Evolutionary conservation across 2,329 filamentous ascomycete genomes (phyloP), one percentile per base, ranked within the genome.

Genomic region (Gnomoniopsis smithogilvyi): DNA sequence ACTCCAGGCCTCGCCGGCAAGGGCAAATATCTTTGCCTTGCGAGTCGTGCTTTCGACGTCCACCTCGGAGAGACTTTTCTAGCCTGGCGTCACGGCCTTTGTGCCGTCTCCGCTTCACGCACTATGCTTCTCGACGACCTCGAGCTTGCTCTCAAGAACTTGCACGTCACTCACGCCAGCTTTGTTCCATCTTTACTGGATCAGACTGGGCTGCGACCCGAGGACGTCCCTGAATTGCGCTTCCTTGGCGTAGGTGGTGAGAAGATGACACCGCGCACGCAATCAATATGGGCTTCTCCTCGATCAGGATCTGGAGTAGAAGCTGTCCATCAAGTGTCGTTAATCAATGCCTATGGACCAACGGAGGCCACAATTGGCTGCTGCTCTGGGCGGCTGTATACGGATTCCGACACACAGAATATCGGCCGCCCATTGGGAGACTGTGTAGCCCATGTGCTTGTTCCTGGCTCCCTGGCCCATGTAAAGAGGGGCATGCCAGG

Each of bases 401-500:
- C 70, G 19, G 63, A 64, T 11, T 74, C 69, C 2, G 77, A 77
- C 3, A 58, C 60, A 11, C 56, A 51, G 24, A 64, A 57, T 46
- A 61, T 63, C 19, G 57, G 57, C 15, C 36, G 49, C 36, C 57
- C 57, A 11, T 46, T 59, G 24, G 49, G 49, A 51, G 51, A 51
- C 6, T 46, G 49, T 12, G 17, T 36, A 33, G 51, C 51, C 34
- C 52, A 55, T 7, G 19, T 59, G 43, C 43, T 59, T 22, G 51
- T 26, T 12, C 57, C 57, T 12, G 57, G 47, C 22, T 43, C 47
- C 17, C 45, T 55, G 6, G 17, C 48, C n/a, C 21, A 50, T 17
- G 51, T 51, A 15, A 59, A 46, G 17, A 45, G 57, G 26, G 57
- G 57, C 26, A 46, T 54, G 26, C 57, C 57, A 8, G 57, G 57